A percentile compares a stretch with the other conserved stretches of the same genome.
These are phyloP conservation scores for Globisporangium iwayamae DNA, from an alignment of 352 stramenopile species.

Conservation along the genomic window DNA sequence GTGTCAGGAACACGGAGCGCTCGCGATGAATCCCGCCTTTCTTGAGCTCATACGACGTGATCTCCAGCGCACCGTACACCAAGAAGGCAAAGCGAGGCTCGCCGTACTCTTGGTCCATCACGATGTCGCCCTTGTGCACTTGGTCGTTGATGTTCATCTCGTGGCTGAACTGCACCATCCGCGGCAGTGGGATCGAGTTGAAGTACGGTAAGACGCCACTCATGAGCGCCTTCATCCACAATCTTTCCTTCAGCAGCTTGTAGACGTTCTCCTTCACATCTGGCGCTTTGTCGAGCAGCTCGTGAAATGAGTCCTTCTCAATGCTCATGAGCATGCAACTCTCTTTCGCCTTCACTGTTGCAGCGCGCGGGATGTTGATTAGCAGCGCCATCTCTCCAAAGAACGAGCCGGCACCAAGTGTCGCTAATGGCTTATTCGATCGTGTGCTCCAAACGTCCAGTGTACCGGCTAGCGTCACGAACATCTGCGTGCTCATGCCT, in stretches of 20 bases:
- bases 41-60: slow-evolving; percentile 35
- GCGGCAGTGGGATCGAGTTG: slow-evolving; percentile 40
- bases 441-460: slow-evolving; percentile 66
- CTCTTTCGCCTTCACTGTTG: slow-evolving; percentile 60
- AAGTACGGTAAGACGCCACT: slow-evolving; percentile 77
- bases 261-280: slow-evolving; percentile 49
- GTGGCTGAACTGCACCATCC: slow-evolving; percentile 58
- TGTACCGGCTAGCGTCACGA: slow-evolving; percentile 59
- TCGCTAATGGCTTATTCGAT: slow-evolving; percentile 42
- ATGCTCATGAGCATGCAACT: slow-evolving; percentile 81
- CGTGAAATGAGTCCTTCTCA: slow-evolving; percentile 69
- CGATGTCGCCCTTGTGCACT: slow-evolving; percentile 48
- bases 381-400: slow-evolving; percentile 82
- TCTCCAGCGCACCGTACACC: slow-evolving; percentile 70
- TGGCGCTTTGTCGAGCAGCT: slow-evolving; percentile 52
- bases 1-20: slow-evolving; percentile 55
- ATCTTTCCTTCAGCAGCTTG: slow-evolving; percentile 61
- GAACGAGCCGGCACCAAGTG: slow-evolving; percentile 61
- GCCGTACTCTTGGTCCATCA: slow-evolving; percentile 41
- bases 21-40: slow-evolving; percentile 27
- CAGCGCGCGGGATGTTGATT: slow-evolving; percentile 73
- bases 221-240: slow-evolving; percentile 66
- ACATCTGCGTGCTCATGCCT: slow-evolving; percentile 77
- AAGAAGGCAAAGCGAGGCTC: slow-evolving; percentile 53
- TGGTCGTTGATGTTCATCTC: slow-evolving; percentile 65